Conservation (phyloP, 1,284 basidiomycete species). For the Fomitiporia mediterranea region DNA sequence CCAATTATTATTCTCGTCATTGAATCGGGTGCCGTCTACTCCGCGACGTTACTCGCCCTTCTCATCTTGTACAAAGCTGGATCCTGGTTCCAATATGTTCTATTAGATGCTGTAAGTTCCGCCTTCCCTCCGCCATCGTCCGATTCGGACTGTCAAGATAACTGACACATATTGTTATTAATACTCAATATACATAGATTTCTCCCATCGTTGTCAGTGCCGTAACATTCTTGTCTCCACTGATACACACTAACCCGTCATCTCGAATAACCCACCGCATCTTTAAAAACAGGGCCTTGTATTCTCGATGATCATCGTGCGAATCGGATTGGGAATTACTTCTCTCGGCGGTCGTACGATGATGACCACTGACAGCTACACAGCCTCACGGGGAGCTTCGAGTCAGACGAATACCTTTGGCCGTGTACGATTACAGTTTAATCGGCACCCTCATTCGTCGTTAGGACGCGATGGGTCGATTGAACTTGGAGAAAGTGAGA, state of each 20-base stretch:
- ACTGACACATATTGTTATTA: too few species aligned
- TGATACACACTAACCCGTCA: too few species aligned
- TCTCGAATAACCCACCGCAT: too few species aligned
- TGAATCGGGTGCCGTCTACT: conserved; percentile 41
- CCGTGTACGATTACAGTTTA: neutral
- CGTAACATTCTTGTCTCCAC: neutral
- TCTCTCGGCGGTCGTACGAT: neutral
- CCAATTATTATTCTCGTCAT: conserved; percentile 35
- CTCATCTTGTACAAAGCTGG: conserved; percentile 32
- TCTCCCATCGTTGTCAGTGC: conserved; percentile 32
- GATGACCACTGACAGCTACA: neutral
- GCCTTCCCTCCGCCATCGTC: neutral
- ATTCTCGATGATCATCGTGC: conserved; percentile 35
- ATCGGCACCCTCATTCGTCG: neutral
- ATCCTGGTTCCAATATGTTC: conserved; percentile 36
- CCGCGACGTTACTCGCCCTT: conserved; percentile 31
- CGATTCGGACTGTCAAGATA: too few species aligned
- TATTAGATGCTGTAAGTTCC: conserved; percentile 34
- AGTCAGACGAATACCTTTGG: neutral
- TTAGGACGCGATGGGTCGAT: neutral
- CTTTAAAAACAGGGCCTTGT: conserved; percentile 33
- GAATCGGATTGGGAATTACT: conserved; percentile 31
- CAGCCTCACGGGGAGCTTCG: neutral
- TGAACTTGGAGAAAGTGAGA: neutral
- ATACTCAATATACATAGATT: conserved; percentile 1